These are phyloP conservation scores for Beauveria bassiana DNA, from an alignment of 2,329 filamentous ascomycete genomes.

Conservation along the genomic window DNA sequence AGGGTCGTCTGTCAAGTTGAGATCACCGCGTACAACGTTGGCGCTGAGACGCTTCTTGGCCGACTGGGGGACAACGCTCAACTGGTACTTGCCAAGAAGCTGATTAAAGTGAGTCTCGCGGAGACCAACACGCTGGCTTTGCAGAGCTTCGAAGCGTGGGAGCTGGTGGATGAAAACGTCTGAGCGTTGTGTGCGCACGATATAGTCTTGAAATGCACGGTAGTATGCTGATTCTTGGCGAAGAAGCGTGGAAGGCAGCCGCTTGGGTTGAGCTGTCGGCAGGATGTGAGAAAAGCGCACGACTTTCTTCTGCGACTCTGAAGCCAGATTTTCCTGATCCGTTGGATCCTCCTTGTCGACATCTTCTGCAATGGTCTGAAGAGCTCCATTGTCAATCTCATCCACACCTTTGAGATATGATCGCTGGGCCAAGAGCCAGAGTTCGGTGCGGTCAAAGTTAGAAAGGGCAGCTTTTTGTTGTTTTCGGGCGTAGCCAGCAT, in stretches of 20 bases:
- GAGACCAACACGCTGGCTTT: constrained; percentile 71
- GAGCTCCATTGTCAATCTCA: constrained; percentile 30
- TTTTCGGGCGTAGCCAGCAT: constrained; percentile 66
- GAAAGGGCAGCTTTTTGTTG: constrained; percentile 61
- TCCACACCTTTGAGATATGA: constrained; percentile 65
- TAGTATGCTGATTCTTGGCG: constrained; percentile 74
- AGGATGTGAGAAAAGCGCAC: constrained; percentile 63
- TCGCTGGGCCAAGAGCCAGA: constrained; percentile 80
- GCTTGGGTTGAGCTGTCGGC: constrained; percentile 38
- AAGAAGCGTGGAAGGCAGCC: constrained; percentile 43
- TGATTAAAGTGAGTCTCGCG: constrained; percentile 68
- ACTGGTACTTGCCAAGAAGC: constrained; percentile 76
- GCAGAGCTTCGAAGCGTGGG: constrained; percentile 79
- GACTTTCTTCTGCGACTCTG: constrained; percentile 52
- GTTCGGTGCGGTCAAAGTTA: constrained; percentile 76
- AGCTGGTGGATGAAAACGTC: constrained; percentile 83
- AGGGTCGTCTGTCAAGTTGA: constrained; percentile 53
- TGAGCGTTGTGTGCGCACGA: constrained; percentile 54
- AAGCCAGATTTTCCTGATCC: constrained; percentile 15
- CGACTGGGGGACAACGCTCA: constrained; percentile 60
- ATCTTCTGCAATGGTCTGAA: constrained; percentile 30
- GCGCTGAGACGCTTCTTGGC: constrained; percentile 64
- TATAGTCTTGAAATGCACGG: constrained; percentile 72
- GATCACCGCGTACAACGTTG: constrained; percentile 68
- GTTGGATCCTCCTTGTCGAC: constrained; percentile 24